Evolutionary conservation across 1,284 basidiomycete species (phyloP), one percentile per base, ranked within the genome.

Genomic region (Afroboletus lepidellus): DNA sequence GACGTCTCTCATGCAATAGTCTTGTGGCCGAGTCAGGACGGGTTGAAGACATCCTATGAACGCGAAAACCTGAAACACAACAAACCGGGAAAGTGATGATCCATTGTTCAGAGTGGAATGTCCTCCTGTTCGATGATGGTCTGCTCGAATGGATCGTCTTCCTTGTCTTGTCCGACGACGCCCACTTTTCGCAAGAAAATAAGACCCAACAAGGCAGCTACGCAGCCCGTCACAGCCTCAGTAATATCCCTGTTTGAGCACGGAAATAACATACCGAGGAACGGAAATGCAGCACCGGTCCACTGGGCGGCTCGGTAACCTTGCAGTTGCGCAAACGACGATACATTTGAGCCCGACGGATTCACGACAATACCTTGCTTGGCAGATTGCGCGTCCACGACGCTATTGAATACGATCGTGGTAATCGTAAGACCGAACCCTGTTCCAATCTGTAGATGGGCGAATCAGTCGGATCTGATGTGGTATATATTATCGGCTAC

Each of bases 351-450:
- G 15, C 61, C 62, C 7, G 54, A 41, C 11, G 58, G 41, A 55
- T 72, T 63, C 15, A 71, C 50, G 12, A 51, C 57, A 36, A 74
- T 67, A 8, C 69, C 74, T 34, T 66, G 52, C 36, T 47, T 59
- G n/a, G 43, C 57, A n/a, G 72, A 69, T 37, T 71, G 59, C 27
- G 60, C 57, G 23, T 46, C 57, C 6, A 78, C 67, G n/a, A 81
- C 76, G 5, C 72, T 66, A 60, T 88, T 77, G 66, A 83, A 85
- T 23, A 90, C 84, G 47, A 92, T 84, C 5, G 87, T 88, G 2
- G 84, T 81, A 30, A 91, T 76, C 15, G 90, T 84, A 15, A 92
- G 74, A 8, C 90, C 90, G 36, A 92, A 77, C 2, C 88, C 79
- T 0, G 83, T 84, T 16, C 90, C 90, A 13, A 92, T 70, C 81